Base-by-base conservation (phyloP, 2,329 filamentous ascomycete genomes). In the Pestalotiopsis fici region DNA sequence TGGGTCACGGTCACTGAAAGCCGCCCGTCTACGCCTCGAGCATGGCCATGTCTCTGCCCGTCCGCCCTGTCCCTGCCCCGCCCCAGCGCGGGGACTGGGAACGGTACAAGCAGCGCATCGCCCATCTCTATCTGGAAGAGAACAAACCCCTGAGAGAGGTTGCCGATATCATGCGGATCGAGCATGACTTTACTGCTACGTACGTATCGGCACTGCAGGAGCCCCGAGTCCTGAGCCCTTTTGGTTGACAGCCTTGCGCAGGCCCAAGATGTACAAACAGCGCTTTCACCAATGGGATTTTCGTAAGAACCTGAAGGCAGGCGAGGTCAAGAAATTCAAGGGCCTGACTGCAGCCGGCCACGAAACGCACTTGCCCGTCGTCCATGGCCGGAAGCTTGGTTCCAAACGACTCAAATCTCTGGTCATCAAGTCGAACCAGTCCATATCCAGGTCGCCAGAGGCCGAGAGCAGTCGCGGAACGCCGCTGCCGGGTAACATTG, bases 191-290 rank as follows among this genome's bases (percentile, higher is more conserved):
- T 70, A 80, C 83, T 71, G 83, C 83, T 65, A 85, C 83, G 83
- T 86, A 76, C 76, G 83, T 76, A 15, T 59, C 35, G 43, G 43
- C 43, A 35, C 43, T 18, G 43, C 43, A 21, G 43, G 43, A 50
- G 18, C 18, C 43, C 43, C 9, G 18, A 21, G 43, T n/a, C n/a
- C n/a, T 7, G 43, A 50, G 18, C 4, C n/a, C 43, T 15, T 18
- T 50, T 18, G 12, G 50, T 50, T 43, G 28, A 76, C 69, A 43
- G 39, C 43, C 18, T 54, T 43, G 39, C 43, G 43, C 62, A 86
- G 84, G 21, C 83, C 84, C 21, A 85, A 86, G 70, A 86, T 86
- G 84, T 86, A 86, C 74, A 86, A 86, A 72, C 85, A 84, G n/a
- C 78, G 84, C 27, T 86, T 86, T 71, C 85, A 85, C 15, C 83